Evolutionary conservation across 2,329 filamentous ascomycete genomes (phyloP).

Genomic region (Xylaria multiplex): DNA sequence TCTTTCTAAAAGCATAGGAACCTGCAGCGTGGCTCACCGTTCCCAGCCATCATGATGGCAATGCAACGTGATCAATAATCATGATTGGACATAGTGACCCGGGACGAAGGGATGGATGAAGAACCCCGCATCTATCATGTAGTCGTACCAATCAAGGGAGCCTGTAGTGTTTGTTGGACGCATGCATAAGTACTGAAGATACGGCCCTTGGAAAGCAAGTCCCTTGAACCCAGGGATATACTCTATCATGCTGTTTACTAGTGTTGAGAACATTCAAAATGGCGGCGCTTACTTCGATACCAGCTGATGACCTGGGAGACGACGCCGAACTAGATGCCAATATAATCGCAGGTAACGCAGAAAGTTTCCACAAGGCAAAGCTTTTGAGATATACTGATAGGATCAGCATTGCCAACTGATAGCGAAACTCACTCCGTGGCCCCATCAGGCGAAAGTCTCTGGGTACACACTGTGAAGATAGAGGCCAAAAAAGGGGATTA

Average conservation of each 20-base stretch:
- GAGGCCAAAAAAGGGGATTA: slow-evolving; percentile 7
- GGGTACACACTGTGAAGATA: slow-evolving; percentile 14
- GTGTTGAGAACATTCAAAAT: slow-evolving; percentile 12
- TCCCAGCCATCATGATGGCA: slow-evolving; percentile 11
- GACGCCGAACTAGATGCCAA: neutral
- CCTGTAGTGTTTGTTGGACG: neutral
- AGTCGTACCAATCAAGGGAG: slow-evolving; percentile 8
- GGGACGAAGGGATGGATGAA: slow-evolving; percentile 4
- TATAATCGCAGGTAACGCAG: slow-evolving; percentile 13
- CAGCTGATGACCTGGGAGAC: slow-evolving; percentile 4
- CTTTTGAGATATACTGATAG: slow-evolving; percentile 2
- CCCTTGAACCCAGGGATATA: neutral
- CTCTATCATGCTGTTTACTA: slow-evolving; percentile 10
- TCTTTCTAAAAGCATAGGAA: neutral
- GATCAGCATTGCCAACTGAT: slow-evolving; percentile 8
- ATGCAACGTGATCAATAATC: slow-evolving; percentile 2
- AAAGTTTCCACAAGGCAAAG: neutral
- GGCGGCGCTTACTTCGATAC: slow-evolving; percentile 3
- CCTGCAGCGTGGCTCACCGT: neutral
- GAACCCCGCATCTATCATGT: slow-evolving; percentile 16
- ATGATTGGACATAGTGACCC: slow-evolving; percentile 18
- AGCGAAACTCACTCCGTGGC: slow-evolving; percentile 6
- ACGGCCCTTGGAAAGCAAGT: neutral
- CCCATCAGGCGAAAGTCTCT: slow-evolving; percentile 15
- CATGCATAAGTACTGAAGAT: neutral